phyloP scores from a whole-genome alignment of 116 monocot species.

The Iris pallida region DNA sequence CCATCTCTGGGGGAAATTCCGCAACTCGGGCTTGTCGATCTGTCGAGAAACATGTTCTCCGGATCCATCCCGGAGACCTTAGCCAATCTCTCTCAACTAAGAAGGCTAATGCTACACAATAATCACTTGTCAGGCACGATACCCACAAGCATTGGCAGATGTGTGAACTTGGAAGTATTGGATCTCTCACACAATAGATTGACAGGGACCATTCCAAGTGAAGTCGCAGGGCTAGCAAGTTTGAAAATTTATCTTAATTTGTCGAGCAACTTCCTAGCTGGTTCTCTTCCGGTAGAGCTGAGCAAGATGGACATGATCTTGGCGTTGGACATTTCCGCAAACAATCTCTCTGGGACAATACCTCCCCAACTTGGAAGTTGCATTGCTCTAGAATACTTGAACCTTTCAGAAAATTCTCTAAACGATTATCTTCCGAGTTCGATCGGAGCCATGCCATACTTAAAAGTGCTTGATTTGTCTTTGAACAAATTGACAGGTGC shows the following conservation, averaged over 20 bases:
- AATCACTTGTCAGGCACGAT: conserved; percentile 66
- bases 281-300: conserved; percentile 54
- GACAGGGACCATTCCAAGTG: conserved; percentile 50
- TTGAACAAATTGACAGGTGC: conserved; percentile 39
- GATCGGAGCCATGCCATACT: conserved; percentile 49
- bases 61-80: conserved; percentile 58
- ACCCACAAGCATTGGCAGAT: conserved; percentile 52
- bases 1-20: conserved; percentile 38
- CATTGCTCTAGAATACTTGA: conserved; percentile 68
- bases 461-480: conserved; percentile 61
- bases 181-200: conserved; percentile 77
- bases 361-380: conserved; percentile 66
- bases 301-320: conserved; percentile 74
- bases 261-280: conserved; percentile 56
- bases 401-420: conserved; percentile 57
- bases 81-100: conserved; percentile 49
- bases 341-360: conserved; percentile 57
- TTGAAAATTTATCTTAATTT: conserved; percentile 78
- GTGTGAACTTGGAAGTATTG: conserved; percentile 59
- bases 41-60: conserved; percentile 55
- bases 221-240: conserved; percentile 42
- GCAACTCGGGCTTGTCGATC: conserved; percentile 57
- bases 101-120: conserved; percentile 52
- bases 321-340: conserved; percentile 66
- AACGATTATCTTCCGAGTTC: conserved; percentile 46